These are phyloP conservation scores for Aspergillus ostianus DNA, from an alignment of 495 filamentous ascomycete genomes.

Conservation along the genomic window DNA sequence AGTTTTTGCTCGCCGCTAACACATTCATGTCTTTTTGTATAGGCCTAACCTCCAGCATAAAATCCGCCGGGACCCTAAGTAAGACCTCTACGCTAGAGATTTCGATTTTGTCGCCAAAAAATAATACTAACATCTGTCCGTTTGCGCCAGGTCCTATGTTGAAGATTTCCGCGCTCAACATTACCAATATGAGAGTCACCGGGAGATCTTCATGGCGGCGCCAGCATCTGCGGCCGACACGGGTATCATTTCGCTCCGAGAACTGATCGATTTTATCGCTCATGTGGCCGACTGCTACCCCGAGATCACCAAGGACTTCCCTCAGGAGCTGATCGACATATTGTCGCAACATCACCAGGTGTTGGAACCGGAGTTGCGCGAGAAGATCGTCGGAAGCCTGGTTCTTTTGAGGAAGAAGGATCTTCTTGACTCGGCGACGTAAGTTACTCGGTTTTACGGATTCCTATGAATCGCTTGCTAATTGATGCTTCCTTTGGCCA, in stretches of 20 bases:
- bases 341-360: constrained; percentile 76
- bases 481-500: constrained; percentile 22
- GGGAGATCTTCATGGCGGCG: constrained; percentile 82
- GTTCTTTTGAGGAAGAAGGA: constrained; percentile 88
- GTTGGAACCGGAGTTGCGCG: constrained; percentile 77
- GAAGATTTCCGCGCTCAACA: constrained; percentile 88
- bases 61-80: constrained; percentile 78
- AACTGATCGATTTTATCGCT: constrained; percentile 84
- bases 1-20: constrained; percentile 27
- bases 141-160: constrained; percentile 62
- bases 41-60: constrained; percentile 87
- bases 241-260: constrained; percentile 75
- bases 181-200: constrained; percentile 85
- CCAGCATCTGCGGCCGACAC: constrained; percentile 73
- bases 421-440: constrained; percentile 77
- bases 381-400: constrained; percentile 91
- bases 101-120: constrained; percentile 2
- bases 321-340: constrained; percentile 76
- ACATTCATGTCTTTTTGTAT: constrained; percentile 15
- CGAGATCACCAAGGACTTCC: constrained; percentile 69
- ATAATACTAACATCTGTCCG: constrained; percentile 9
- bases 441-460: constrained; percentile 18
- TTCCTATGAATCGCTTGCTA: neutral
- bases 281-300: constrained; percentile 95
- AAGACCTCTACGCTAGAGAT: constrained; percentile 27